These are phyloP conservation scores for Cornus florida DNA, from an alignment of 148 eudicot genomes.

Conservation along the genomic window DNA sequence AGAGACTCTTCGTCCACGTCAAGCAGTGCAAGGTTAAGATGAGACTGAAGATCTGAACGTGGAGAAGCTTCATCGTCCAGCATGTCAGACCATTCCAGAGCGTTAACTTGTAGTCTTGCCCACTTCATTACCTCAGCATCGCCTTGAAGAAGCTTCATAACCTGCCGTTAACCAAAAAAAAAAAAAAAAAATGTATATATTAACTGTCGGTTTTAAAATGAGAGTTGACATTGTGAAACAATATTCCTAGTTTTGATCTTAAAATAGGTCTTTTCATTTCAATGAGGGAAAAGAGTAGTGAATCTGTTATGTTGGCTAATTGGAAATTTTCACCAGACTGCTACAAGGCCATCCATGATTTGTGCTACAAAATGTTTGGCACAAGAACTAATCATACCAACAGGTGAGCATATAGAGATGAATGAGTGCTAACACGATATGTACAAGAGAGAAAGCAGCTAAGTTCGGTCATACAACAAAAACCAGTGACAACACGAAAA, in stretches of 20 bases:
- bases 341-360: too few species aligned
- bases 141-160: conserved; percentile 80
- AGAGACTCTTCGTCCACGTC: conserved; percentile 81
- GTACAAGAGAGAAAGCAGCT: too few species aligned
- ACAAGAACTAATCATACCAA: too few species aligned
- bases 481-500: neutral
- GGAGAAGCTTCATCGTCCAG: conserved; percentile 59
- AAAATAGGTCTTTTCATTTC: too few species aligned
- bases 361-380: too few species aligned
- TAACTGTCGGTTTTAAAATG: neutral
- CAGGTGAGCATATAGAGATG: too few species aligned
- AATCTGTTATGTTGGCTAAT: too few species aligned
- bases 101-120: conserved; percentile 64
- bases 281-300: too few species aligned
- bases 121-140: conserved; percentile 60
- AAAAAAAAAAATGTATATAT: neutral
- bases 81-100: conserved; percentile 39
- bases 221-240: too few species aligned
- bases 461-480: neutral
- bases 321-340: too few species aligned
- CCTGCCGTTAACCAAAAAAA: conserved; percentile 36
- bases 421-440: too few species aligned
- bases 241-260: too few species aligned
- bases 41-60: conserved; percentile 64
- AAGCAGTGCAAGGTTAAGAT: conserved; percentile 77